Evolutionary conservation across 306 rosid species (phyloP).

Genomic region (Sesbania bispinosa): DNA sequence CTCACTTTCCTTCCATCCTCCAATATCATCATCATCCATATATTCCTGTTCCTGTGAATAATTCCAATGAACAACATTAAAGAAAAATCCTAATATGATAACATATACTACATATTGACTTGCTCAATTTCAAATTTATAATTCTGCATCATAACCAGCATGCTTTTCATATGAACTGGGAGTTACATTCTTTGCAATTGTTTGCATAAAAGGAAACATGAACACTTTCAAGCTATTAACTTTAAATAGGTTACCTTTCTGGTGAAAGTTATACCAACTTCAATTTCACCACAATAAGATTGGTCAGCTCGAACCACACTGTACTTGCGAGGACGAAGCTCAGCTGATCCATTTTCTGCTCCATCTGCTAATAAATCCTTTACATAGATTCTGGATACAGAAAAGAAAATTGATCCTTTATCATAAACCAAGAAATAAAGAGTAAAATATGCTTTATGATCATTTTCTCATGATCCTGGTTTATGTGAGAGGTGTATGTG

Average conservation of each 20-base stretch:
- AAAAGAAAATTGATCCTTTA: neutral
- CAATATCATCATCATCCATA: slow-evolving; percentile 33
- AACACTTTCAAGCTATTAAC: neutral
- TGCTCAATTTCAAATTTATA: too few species aligned
- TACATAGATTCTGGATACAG: slow-evolving; percentile 29
- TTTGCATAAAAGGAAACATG: too few species aligned
- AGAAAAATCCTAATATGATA: neutral
- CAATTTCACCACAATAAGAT: slow-evolving; percentile 68
- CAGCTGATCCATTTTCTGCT: slow-evolving; percentile 56
- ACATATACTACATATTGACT: neutral
- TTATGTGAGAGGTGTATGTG: too few species aligned
- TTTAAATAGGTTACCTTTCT: slow-evolving; percentile 35
- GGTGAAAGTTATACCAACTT: slow-evolving; percentile 66
- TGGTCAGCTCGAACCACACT: slow-evolving; percentile 50
- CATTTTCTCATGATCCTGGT: too few species aligned
- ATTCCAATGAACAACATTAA: slow-evolving; percentile 30
- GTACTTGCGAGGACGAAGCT: slow-evolving; percentile 51
- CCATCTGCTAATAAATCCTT: slow-evolving; percentile 64
- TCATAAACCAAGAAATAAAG: neutral
- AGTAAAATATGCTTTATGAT: neutral
- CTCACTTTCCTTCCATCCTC: slow-evolving; percentile 75
- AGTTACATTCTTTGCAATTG: too few species aligned
- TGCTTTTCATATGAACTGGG: slow-evolving; percentile 11
- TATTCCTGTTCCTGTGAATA: slow-evolving; percentile 43
- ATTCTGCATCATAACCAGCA: neutral